Base-by-base conservation (phyloP, 306 rosid genomes). In the Cucurbita maxima region DNA sequence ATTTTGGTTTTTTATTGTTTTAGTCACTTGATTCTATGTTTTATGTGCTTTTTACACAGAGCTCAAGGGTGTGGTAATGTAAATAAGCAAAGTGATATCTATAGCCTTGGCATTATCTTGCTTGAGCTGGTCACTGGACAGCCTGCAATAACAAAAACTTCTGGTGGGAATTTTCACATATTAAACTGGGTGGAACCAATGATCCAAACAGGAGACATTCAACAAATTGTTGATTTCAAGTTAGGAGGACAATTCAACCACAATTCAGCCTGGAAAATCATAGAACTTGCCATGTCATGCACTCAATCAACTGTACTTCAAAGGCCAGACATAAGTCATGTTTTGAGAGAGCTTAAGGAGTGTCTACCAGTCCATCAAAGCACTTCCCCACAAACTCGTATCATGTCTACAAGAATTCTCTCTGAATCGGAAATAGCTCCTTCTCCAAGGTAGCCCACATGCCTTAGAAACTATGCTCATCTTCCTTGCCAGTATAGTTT, bases 61-160 rank as follows among this genome's bases (percentile, higher is more conserved):
- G 18, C 10, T 20, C 50, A 44, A 6, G 1, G 16, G 1, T 8
- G 25, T 63, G 78, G 80, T 38, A 72, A 8, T 16, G 8, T 56
- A 0, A 80, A 38, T 3, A 45, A 11, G 41, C 41, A 63, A 22
- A 80, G 80, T 60, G 81, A 83, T 37, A 19, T 81, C 0, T 81
- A 76, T 40, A 81, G 84, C 47, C 78, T 80, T 44, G 84, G 82
- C 6, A 76, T 83, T 52, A 73, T 84, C 71, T 64, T 84, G 13
- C 63, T 84, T 1, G 83, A 73, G 83, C n/a, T 83, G 22, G 55
- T 83, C 51, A 81, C 81, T 0, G 79, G 84, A 2, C 56, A 36
- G 2, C 44, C 62, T 10, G 80, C 59, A 34, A 1, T 80, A 43
- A 10, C 0, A 67, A 51, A 64, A 67, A 0, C 8, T 38, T 74